Conservation (phyloP, 768 basidiomycete genomes). For the Suillus fuscotomentosus region DNA sequence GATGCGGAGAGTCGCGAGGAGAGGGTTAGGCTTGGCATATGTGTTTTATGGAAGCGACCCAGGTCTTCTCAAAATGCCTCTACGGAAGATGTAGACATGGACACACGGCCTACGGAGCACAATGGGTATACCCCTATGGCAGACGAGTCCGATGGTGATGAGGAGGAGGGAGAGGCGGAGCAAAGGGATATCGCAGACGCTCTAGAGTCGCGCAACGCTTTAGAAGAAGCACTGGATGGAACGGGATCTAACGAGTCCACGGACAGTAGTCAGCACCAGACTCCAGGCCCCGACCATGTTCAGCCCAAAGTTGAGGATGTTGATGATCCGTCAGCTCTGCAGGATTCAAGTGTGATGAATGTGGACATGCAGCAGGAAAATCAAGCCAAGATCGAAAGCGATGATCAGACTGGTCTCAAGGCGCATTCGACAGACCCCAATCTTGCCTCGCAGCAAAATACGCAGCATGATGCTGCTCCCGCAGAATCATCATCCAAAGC, state of each 20-base stretch:
- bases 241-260: constrained; percentile 30
- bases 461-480: constrained; percentile 30
- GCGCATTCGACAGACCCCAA: constrained; percentile 55
- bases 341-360: constrained; percentile 30
- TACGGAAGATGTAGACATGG: constrained; percentile 31
- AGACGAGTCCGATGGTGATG: constrained; percentile 53
- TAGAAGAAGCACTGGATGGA: constrained; percentile 60
- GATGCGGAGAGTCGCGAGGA: constrained; percentile 62
- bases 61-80: constrained; percentile 36
- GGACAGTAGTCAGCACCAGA: constrained; percentile 36
- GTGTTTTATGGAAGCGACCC: constrained; percentile 61
- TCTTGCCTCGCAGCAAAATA: constrained; percentile 40
- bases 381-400: constrained; percentile 25
- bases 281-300: constrained; percentile 25
- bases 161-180: constrained; percentile 58
- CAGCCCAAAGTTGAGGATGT: constrained; percentile 54
- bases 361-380: constrained; percentile 31
- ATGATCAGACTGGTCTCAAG: constrained; percentile 45
- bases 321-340: constrained; percentile 51
- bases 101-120: constrained; percentile 15
- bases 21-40: constrained; percentile 63
- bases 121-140: constrained; percentile 12
- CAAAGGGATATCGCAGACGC: constrained; percentile 55
- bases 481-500: constrained; percentile 36
- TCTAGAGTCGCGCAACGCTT: constrained; percentile 49